Percentiles rank a stretch among this genome's conserved stretches.
These are phyloP conservation scores for Botryococcus braunii DNA, from an alignment of 163 green algal genomes.

Conservation along the genomic window DNA sequence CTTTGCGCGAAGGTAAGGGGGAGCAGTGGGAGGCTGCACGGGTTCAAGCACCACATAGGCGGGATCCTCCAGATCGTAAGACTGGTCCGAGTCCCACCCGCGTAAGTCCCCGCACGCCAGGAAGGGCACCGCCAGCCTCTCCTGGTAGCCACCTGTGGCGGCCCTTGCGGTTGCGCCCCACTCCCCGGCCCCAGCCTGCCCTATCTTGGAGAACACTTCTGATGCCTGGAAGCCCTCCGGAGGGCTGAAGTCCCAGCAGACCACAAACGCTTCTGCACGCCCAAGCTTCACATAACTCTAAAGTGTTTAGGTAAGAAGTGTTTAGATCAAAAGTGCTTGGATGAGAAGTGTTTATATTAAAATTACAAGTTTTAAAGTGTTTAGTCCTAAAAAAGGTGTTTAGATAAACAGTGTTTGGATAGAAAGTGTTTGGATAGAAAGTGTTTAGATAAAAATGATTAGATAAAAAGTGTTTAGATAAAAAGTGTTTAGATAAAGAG, in stretches of 20 bases:
- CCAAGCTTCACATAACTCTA: neutral
- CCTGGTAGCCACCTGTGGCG: neutral
- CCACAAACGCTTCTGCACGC: constrained; percentile 85
- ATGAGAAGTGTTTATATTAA: neutral
- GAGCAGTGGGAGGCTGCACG: constrained; percentile 14
- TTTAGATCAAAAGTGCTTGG: neutral
- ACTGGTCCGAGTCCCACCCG: constrained; percentile 29
- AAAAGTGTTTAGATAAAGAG: too few relatives aligned
- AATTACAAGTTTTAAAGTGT: neutral
- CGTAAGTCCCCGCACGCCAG: constrained; percentile 78
- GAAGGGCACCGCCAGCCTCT: constrained; percentile 69
- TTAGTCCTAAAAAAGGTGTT: too few relatives aligned
- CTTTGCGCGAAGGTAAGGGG: constrained; percentile 13
- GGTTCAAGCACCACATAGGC: constrained; percentile 8
- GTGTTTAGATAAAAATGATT: too few relatives aligned
- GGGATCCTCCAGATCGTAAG: constrained; percentile 18
- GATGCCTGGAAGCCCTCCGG: constrained; percentile 50
- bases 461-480: too few relatives aligned
- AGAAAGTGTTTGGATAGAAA: too few relatives aligned
- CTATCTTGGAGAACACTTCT: neutral
- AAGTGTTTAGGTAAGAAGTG: neutral
- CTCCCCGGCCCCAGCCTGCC: too few relatives aligned
- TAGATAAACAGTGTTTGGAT: too few relatives aligned
- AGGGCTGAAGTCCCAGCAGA: constrained; percentile 74
- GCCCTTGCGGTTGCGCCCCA: neutral